phyloP scores from a whole-genome alignment of 164 flowering plant species.

The Magnolia sinica region DNA sequence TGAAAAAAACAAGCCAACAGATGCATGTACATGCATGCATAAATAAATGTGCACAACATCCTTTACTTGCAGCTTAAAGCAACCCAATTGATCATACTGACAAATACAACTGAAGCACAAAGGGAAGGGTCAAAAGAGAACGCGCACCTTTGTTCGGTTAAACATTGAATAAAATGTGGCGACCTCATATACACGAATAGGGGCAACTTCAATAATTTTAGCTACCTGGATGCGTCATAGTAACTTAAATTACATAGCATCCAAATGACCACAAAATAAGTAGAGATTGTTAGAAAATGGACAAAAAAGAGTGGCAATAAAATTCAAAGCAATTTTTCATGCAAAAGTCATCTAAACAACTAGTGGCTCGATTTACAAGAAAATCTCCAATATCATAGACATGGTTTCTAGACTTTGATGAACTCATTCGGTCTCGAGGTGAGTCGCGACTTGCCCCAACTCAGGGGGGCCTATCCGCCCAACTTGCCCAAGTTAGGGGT shows the following conservation, averaged over 20 bases:
- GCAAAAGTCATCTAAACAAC: too few species aligned
- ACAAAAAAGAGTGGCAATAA: background rate
- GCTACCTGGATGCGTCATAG: conserved; percentile 65
- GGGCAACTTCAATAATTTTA: conserved; percentile 88
- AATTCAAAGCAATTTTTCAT: too few species aligned
- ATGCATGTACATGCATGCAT: background rate
- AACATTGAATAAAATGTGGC: conserved; percentile 99
- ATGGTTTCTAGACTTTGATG: too few species aligned
- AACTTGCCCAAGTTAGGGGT: too few species aligned
- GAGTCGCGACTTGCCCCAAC: too few species aligned
- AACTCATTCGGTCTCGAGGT: too few species aligned
- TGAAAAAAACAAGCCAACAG: background rate
- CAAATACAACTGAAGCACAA: background rate
- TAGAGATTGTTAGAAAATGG: background rate
- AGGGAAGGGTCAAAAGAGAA: background rate
- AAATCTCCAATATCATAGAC: too few species aligned
- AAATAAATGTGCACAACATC: background rate
- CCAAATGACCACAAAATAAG: background rate
- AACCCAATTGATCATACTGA: too few species aligned
- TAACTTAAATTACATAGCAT: conserved; percentile 3
- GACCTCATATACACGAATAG: conserved; percentile 96
- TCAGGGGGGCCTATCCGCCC: too few species aligned
- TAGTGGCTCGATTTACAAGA: too few species aligned
- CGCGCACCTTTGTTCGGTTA: conserved; percentile 75
- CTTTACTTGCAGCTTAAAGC: background rate